phyloP scores from a whole-genome alignment of 495 filamentous ascomycete genomes.

The Xeromyces bisporus region DNA sequence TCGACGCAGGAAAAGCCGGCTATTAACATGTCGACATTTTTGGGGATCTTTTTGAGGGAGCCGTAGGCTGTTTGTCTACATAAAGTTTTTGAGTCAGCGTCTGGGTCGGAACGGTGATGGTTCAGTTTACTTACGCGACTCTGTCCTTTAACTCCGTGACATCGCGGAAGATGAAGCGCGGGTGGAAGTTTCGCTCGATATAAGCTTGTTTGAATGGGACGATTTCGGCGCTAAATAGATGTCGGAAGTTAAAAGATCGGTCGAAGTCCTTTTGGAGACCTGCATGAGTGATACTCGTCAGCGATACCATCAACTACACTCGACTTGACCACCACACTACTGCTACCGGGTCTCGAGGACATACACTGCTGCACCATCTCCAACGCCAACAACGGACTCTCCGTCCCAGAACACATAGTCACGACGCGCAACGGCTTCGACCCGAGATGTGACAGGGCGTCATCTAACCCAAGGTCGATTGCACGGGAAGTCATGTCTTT shows the following conservation, averaged over 20 bases:
- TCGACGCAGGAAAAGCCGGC: slow-evolving; percentile 70
- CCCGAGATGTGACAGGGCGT: slow-evolving; percentile 21
- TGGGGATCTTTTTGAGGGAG: slow-evolving; percentile 37
- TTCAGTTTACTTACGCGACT: slow-evolving; percentile 36
- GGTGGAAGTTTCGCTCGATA: slow-evolving; percentile 57
- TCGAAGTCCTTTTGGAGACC: slow-evolving; percentile 13
- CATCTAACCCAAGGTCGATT: slow-evolving; percentile 15
- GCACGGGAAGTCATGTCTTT: slow-evolving; percentile 26
- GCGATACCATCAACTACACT: neutral
- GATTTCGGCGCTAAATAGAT: slow-evolving; percentile 68
- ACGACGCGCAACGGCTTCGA: slow-evolving; percentile 39
- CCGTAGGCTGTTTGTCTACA: slow-evolving; percentile 57
- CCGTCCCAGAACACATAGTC: slow-evolving; percentile 74
- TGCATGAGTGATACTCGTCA: slow-evolving; percentile 6
- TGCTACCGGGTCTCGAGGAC: slow-evolving; percentile 5
- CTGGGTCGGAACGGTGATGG: too few species aligned
- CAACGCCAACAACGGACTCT: slow-evolving; percentile 56
- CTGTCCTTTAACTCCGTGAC: slow-evolving; percentile 40
- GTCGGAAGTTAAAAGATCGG: slow-evolving; percentile 31
- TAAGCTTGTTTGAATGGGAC: slow-evolving; percentile 64
- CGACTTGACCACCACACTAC: neutral
- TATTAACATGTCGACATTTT: slow-evolving; percentile 47
- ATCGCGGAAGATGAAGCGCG: slow-evolving; percentile 50
- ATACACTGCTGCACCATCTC: slow-evolving; percentile 31
- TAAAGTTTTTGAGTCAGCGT: too few species aligned